A percentile compares a stretch with the other conserved stretches of the same genome.
Evolutionary conservation across 805 yeast species (phyloP).

Genomic region (Ogataea sp.): DNA sequence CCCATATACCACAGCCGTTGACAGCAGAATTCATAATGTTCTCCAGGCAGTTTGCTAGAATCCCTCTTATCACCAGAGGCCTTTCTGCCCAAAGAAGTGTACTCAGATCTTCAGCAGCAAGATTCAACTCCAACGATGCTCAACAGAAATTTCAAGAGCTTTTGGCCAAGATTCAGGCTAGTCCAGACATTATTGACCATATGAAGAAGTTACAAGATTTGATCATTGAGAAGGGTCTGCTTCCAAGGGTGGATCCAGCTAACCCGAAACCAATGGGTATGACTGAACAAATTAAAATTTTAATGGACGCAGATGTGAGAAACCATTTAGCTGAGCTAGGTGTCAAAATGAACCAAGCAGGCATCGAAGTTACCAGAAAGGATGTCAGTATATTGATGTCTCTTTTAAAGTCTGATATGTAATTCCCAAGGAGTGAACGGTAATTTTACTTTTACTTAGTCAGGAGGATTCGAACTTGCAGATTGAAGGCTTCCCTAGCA

Average conservation of each 20-base stretch:
- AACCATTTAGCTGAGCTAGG: conserved; percentile 14
- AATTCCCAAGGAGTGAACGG: too few relatives aligned
- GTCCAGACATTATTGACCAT: conserved; percentile 26
- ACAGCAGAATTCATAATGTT: too few relatives aligned
- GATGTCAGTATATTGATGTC: conserved; percentile 11
- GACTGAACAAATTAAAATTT: conserved; percentile 19
- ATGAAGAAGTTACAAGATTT: conserved; percentile 24
- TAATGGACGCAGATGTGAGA: conserved; percentile 21
- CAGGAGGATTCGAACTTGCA: too few relatives aligned
- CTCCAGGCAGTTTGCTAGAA: neutral
- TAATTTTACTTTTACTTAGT: too few relatives aligned
- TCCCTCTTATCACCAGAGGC: neutral
- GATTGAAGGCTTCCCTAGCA: too few relatives aligned
- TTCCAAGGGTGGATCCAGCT: conserved; percentile 7
- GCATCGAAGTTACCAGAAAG: conserved; percentile 15
- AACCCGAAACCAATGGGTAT: conserved; percentile 8
- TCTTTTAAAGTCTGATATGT: too few relatives aligned
- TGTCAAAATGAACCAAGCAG: conserved; percentile 12
- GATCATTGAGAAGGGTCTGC: conserved; percentile 14
- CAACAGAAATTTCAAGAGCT: conserved; percentile 6
- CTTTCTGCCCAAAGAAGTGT: neutral
- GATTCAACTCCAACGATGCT: conserved; percentile 5
- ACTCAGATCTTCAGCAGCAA: neutral
- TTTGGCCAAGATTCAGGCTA: conserved; percentile 20
- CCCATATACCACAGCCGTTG: too few relatives aligned